Evolutionary conservation across 2,329 filamentous ascomycete species (phyloP).

Genomic region (Claviceps paspali): DNA sequence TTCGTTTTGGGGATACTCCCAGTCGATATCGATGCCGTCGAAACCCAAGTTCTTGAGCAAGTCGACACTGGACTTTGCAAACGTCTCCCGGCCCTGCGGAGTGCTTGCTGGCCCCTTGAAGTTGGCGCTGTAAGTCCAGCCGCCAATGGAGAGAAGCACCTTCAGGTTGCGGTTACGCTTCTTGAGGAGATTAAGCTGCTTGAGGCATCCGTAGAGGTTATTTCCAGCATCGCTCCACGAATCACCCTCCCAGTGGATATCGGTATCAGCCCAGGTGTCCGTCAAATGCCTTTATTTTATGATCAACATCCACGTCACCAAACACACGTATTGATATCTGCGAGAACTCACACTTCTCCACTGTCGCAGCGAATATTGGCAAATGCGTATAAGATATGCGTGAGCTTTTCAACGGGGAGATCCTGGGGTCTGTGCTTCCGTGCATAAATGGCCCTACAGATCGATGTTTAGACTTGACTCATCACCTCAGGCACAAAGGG

Average conservation of each 20-base stretch:
- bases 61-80: conserved; percentile 59
- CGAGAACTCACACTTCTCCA: conserved; percentile 55
- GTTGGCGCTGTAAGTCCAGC: conserved; percentile 83
- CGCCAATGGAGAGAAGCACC: conserved; percentile 72
- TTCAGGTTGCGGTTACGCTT: conserved; percentile 69
- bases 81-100: conserved; percentile 48
- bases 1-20: conserved; percentile 47
- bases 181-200: conserved; percentile 79
- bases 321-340: background rate
- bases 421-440: conserved; percentile 76
- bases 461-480: background rate
- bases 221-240: conserved; percentile 56
- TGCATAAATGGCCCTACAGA: conserved; percentile 60
- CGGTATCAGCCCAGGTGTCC: conserved; percentile 50
- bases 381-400: conserved; percentile 82
- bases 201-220: conserved; percentile 79
- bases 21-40: conserved; percentile 53
- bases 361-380: conserved; percentile 67
- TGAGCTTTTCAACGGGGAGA: conserved; percentile 65
- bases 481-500: background rate
- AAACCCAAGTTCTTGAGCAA: conserved; percentile 72
- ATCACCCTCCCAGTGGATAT: conserved; percentile 59
- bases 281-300: conserved; percentile 30
- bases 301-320: conserved; percentile 1
- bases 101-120: conserved; percentile 65